phyloP scores from a whole-genome alignment of 805 yeast species.

The Saccharomycopsis sp. region DNA sequence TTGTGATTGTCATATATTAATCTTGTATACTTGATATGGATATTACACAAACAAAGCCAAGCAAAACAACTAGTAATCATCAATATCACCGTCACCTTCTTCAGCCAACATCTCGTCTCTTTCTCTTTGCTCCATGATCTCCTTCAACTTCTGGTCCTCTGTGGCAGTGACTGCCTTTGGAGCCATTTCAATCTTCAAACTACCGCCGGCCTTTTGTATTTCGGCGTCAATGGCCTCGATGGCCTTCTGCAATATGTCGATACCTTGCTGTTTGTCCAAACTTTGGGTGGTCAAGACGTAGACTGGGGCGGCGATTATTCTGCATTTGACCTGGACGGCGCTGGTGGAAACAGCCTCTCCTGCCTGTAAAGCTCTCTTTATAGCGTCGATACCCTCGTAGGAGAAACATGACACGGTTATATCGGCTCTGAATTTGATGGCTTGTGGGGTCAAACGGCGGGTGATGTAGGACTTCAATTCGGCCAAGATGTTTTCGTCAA shows the following conservation, averaged over 20 bases:
- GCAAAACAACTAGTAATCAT: neutral
- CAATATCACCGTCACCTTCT: slow-evolving; percentile 34
- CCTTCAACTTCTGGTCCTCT: slow-evolving; percentile 96
- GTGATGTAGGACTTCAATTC: slow-evolving; percentile 85
- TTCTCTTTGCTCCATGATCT: slow-evolving; percentile 88
- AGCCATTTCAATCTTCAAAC: slow-evolving; percentile 90
- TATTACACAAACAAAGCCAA: neutral
- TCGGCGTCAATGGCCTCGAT: slow-evolving; percentile 66
- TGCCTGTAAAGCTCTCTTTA: slow-evolving; percentile 77
- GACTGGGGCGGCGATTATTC: slow-evolving; percentile 94
- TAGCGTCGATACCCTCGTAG: slow-evolving; percentile 97
- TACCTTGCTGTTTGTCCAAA: slow-evolving; percentile 84
- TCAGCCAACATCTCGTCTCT: slow-evolving; percentile 62
- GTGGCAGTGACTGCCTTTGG: slow-evolving; percentile 98
- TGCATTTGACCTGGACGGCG: slow-evolving; percentile 82
- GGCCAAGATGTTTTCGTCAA: slow-evolving; percentile 53
- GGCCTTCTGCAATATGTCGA: slow-evolving; percentile 70
- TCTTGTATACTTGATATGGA: too few relatives aligned
- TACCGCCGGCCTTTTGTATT: slow-evolving; percentile 73
- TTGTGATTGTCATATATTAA: too few relatives aligned
- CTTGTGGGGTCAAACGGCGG: slow-evolving; percentile 95
- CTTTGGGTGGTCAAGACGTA: slow-evolving; percentile 92
- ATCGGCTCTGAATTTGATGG: slow-evolving; percentile 97
- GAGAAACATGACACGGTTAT: slow-evolving; percentile 95
- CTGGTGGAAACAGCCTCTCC: slow-evolving; percentile 84